These are phyloP conservation scores for Fusarium keratoplasticum DNA, from an alignment of 2,329 filamentous ascomycete species.

Conservation along the genomic window DNA sequence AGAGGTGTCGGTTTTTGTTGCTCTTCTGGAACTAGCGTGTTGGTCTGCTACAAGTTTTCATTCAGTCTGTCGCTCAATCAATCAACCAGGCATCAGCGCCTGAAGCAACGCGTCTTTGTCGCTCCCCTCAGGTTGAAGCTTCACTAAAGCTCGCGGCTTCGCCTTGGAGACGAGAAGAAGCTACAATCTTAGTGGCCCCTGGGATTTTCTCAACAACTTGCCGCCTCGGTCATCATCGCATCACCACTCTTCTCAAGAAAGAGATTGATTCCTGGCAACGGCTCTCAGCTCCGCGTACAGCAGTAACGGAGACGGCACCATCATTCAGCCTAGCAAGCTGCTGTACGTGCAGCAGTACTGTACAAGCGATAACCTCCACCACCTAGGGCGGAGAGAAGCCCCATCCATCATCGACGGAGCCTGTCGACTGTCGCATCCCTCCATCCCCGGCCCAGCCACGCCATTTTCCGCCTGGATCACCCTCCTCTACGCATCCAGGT, in stretches of 20 bases:
- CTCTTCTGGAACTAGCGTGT: background rate
- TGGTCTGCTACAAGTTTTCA: background rate
- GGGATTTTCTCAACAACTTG: conserved; percentile 7
- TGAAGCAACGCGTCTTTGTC: conserved; percentile 23
- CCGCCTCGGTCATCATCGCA: conserved; percentile 8
- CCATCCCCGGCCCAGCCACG: conserved; percentile 43
- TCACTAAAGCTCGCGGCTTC: conserved; percentile 11
- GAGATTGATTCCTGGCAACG: conserved; percentile 17
- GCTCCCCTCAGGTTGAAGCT: conserved; percentile 20
- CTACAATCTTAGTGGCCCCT: background rate
- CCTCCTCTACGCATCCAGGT: conserved; percentile 38
- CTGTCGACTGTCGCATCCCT: conserved; percentile 3
- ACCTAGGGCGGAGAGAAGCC: conserved; percentile 26
- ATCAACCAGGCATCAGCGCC: background rate
- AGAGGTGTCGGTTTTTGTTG: background rate
- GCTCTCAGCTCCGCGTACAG: conserved; percentile 23
- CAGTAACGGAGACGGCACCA: conserved; percentile 12
- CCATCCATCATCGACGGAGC: conserved; percentile 6
- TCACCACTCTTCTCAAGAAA: conserved; percentile 9
- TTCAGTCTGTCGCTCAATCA: background rate
- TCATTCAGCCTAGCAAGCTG: background rate
- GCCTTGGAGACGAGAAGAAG: conserved; percentile 4
- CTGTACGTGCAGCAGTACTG: background rate
- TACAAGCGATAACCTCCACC: conserved; percentile 29
- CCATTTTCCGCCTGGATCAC: conserved; percentile 43